phyloP scores from a whole-genome alignment of 352 stramenopile species.

The Blastocystis sp. region DNA sequence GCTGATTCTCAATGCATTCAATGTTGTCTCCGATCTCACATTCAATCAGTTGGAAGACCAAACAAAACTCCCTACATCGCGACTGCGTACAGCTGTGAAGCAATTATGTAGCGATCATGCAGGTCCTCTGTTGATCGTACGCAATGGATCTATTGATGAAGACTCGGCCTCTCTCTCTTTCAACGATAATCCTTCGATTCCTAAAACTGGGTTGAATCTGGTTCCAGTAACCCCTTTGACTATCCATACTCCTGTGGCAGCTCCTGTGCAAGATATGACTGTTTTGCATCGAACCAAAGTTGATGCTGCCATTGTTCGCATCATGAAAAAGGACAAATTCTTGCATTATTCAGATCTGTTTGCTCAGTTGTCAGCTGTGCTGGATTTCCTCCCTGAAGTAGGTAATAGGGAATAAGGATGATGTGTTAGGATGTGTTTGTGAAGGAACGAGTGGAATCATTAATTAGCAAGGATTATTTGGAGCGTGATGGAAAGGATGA shows the following conservation, averaged over 20 bases:
- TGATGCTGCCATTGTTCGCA: conserved; percentile 92
- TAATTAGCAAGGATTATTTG: conserved; percentile 84
- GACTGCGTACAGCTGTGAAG: not conserved
- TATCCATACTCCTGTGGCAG: not conserved
- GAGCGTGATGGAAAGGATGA: conserved; percentile 79
- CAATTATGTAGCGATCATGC: not conserved
- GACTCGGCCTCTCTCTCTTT: not conserved
- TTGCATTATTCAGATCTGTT: conserved; percentile 90
- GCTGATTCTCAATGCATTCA: not conserved
- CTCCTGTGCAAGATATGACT: not conserved
- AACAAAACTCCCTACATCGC: not conserved
- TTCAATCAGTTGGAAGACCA: not conserved
- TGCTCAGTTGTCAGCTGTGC: conserved; percentile 89
- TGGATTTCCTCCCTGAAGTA: conserved; percentile 76
- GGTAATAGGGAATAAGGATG: conserved; percentile 71
- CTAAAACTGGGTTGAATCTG: not conserved
- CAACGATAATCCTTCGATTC: not conserved
- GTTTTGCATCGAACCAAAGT: conserved; percentile 43
- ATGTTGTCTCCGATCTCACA: not conserved
- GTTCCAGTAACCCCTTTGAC: not conserved
- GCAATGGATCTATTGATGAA: not conserved
- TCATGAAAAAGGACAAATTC: conserved; percentile 98
- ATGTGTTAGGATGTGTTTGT: conserved; percentile 68
- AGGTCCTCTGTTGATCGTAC: not conserved
- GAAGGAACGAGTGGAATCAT: conserved; percentile 82